Evolutionary conservation across 345 rosid species (phyloP).

Genomic region (Bruguiera parviflora): DNA sequence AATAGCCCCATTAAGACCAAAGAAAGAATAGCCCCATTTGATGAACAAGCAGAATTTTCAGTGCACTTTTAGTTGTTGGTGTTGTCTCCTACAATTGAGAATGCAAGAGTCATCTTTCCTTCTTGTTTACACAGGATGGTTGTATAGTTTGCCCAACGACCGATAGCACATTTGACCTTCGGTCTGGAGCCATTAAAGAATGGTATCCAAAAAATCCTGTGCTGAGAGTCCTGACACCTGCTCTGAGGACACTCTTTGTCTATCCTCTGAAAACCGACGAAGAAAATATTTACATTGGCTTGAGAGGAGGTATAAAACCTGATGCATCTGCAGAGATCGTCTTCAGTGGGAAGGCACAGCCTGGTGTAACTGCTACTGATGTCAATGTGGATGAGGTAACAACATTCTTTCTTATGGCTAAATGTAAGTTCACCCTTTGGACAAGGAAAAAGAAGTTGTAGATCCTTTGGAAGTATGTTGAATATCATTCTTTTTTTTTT

Average conservation of each 20-base stretch:
- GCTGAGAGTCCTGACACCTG: slow-evolving; percentile 78
- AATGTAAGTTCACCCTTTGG: background rate
- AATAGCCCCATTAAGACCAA: too few species aligned
- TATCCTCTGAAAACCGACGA: slow-evolving; percentile 74
- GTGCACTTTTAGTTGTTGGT: background rate
- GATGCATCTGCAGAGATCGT: slow-evolving; percentile 85
- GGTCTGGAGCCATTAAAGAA: slow-evolving; percentile 64
- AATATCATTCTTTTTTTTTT: too few species aligned
- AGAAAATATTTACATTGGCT: slow-evolving; percentile 67
- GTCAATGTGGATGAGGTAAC: slow-evolving; percentile 90
- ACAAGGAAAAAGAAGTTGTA: background rate
- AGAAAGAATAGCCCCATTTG: background rate
- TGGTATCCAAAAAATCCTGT: slow-evolving; percentile 97
- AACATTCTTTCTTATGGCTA: background rate
- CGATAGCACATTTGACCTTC: slow-evolving; percentile 81
- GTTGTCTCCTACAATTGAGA: background rate
- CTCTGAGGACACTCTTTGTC: slow-evolving; percentile 58
- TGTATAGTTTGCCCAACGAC: slow-evolving; percentile 91
- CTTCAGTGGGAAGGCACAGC: slow-evolving; percentile 90
- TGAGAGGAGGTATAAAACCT: slow-evolving; percentile 40
- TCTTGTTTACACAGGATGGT: slow-evolving; percentile 55
- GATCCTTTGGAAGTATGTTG: background rate
- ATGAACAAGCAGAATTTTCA: background rate
- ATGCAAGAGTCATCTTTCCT: background rate
- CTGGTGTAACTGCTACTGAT: slow-evolving; percentile 76